A percentile compares a stretch with the other conserved stretches of the same genome.
These are phyloP conservation scores for Naganishia onofrii DNA, from an alignment of 768 basidiomycete genomes.

Conservation along the genomic window DNA sequence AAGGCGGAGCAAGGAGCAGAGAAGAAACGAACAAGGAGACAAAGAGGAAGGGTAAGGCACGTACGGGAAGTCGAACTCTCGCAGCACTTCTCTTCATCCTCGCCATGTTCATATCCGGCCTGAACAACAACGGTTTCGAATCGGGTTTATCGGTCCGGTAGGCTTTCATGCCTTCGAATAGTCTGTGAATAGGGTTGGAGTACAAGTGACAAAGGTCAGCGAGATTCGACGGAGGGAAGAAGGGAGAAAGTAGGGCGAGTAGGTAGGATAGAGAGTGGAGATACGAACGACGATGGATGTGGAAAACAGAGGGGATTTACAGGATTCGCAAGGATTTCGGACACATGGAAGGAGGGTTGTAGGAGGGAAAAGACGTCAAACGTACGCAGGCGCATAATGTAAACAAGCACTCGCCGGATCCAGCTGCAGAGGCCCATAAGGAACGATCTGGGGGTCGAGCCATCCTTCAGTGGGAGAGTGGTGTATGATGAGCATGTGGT, in stretches of 20 bases:
- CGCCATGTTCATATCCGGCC: conserved; percentile 43
- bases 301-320: no score
- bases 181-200: neutral
- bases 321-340: no score
- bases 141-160: conserved; percentile 33
- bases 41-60: neutral
- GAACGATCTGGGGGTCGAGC: conserved; percentile 23
- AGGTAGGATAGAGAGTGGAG: no score
- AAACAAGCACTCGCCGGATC: conserved; percentile 27
- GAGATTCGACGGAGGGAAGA: neutral
- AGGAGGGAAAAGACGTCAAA: no score
- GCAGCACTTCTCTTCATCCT: conserved; percentile 36
- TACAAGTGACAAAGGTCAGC: no score
- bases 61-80: conserved; percentile 36
- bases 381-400: conserved; percentile 32
- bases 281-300: no score
- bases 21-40: no score
- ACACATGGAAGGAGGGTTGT: conserved; percentile 1
- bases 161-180: conserved; percentile 42
- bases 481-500: conserved; percentile 29
- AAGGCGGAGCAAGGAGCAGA: no score
- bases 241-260: no score
- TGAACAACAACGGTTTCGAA: conserved; percentile 31
- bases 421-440: conserved; percentile 15
- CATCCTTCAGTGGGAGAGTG: conserved; percentile 25